These are phyloP conservation scores for Amanita jacksonii DNA, from an alignment of 768 basidiomycete species.

Conservation along the genomic window DNA sequence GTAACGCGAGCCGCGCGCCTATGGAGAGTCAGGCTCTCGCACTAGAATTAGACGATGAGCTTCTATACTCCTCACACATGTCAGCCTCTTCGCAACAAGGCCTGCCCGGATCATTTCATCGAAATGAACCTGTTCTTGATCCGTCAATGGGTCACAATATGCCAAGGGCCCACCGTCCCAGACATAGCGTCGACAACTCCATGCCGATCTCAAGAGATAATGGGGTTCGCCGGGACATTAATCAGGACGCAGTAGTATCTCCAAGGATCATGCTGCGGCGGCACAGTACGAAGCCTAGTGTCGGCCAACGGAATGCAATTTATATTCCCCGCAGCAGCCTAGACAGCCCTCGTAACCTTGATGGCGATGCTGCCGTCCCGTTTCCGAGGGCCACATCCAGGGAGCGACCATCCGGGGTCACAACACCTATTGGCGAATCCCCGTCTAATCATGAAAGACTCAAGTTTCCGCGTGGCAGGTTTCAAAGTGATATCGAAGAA, in stretches of 20 bases:
- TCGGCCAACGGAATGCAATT: constrained; percentile 32
- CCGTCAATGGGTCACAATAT: no score
- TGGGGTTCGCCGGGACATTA: constrained; percentile 40
- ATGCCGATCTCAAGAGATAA: constrained; percentile 41
- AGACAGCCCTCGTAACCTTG: constrained; percentile 24
- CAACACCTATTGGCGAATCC: constrained; percentile 22
- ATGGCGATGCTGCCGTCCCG: constrained; percentile 40
- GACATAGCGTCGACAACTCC: constrained; percentile 52
- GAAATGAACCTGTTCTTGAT: constrained; percentile 39
- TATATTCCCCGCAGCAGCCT: constrained; percentile 29
- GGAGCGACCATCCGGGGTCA: constrained; percentile 32
- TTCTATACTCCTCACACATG: constrained; percentile 15
- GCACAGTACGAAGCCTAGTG: constrained; percentile 42
- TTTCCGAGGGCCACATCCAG: constrained; percentile 56
- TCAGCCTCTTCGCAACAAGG: constrained; percentile 44
- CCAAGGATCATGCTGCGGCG: constrained; percentile 43
- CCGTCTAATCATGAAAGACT: constrained; percentile 25
- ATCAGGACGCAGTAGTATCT: constrained; percentile 41
- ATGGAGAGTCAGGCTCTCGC: constrained; percentile 16
- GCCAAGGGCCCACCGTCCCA: constrained; percentile 50
- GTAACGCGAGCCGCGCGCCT: constrained; percentile 11
- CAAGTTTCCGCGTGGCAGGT: constrained; percentile 47
- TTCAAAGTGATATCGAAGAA: constrained; percentile 68
- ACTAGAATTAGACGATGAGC: constrained; percentile 9
- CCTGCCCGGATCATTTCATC: constrained; percentile 35